Percentiles rank a stretch among this genome's conserved stretches.
phyloP scores from a whole-genome alignment of 768 basidiomycete genomes.

The Pleurotus tuber-regium region DNA sequence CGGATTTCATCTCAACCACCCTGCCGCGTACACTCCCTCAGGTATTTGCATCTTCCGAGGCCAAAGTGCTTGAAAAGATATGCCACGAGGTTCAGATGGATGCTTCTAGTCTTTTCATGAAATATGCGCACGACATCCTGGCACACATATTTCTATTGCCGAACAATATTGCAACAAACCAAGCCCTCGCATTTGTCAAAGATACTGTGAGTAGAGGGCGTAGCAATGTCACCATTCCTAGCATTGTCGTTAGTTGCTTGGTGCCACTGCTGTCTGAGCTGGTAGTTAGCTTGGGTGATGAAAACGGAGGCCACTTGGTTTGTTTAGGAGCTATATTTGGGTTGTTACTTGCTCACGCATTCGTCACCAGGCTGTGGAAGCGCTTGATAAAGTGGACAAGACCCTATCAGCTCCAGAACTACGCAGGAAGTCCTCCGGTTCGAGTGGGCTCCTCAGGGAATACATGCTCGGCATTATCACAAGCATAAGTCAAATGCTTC shows the following conservation, averaged over 20 bases:
- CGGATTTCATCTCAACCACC: constrained; percentile 63
- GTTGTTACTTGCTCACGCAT: neutral
- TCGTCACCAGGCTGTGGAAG: constrained; percentile 29
- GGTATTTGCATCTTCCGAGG: constrained; percentile 62
- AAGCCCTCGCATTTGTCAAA: constrained; percentile 61
- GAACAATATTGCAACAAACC: constrained; percentile 51
- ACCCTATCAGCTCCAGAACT: constrained; percentile 32
- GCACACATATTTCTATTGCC: constrained; percentile 64
- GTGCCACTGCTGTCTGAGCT: constrained; percentile 73
- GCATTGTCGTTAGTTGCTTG: constrained; percentile 63
- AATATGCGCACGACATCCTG: constrained; percentile 59
- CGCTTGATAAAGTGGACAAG: constrained; percentile 41
- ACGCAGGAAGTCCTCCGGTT: constrained; percentile 22
- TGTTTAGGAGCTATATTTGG: constrained; percentile 17
- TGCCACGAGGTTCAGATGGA: constrained; percentile 45
- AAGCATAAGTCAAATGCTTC: constrained; percentile 80
- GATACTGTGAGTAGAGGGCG: constrained; percentile 50
- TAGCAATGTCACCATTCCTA: constrained; percentile 33
- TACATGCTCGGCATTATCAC: constrained; percentile 86
- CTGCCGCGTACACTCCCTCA: constrained; percentile 65
- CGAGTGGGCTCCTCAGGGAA: constrained; percentile 59
- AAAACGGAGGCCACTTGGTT: constrained; percentile 47
- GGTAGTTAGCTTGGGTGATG: constrained; percentile 76
- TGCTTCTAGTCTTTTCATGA: constrained; percentile 49
- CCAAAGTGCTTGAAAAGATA: constrained; percentile 59